Evolutionary conservation across 345 rosid species (phyloP).

Genomic region (Boechera divaricarpa): DNA sequence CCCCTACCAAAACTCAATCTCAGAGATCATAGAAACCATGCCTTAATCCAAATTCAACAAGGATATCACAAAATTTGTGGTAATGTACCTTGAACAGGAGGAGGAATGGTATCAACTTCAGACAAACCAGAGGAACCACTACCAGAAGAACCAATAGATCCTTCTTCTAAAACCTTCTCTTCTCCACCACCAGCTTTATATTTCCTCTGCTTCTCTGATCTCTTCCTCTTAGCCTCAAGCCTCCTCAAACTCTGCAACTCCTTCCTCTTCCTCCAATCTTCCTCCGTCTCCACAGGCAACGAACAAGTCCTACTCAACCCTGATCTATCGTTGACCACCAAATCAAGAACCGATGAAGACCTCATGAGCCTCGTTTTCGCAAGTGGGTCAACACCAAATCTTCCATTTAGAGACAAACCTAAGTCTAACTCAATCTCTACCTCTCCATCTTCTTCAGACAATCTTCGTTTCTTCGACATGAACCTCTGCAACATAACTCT

Average conservation of each 20-base stretch:
- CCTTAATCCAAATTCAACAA: neutral
- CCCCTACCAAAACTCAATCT: constrained; percentile 4
- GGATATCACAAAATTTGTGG: neutral
- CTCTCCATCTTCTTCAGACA: constrained; percentile 48
- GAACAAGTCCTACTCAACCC: constrained; percentile 64
- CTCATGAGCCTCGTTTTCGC: constrained; percentile 52
- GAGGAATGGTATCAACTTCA: constrained; percentile 55
- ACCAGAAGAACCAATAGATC: constrained; percentile 63
- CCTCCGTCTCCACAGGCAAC: constrained; percentile 68
- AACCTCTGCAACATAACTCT: constrained; percentile 55
- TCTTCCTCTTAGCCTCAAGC: constrained; percentile 79
- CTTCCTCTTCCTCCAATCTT: constrained; percentile 78
- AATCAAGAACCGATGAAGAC: constrained; percentile 68
- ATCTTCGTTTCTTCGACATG: constrained; percentile 41
- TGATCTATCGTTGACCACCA: constrained; percentile 50
- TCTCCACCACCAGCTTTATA: constrained; percentile 34
- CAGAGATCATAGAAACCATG: neutral
- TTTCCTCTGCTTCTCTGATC: constrained; percentile 72
- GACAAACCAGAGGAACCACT: constrained; percentile 68
- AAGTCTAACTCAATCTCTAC: constrained; percentile 72
- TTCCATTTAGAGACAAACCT: constrained; percentile 80
- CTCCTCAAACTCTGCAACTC: constrained; percentile 68
- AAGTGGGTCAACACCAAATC: constrained; percentile 78
- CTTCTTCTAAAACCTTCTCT: constrained; percentile 47
- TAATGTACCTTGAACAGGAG: constrained; percentile 57